Base-by-base conservation (phyloP, 345 rosid genomes). In the Eucalyptus camaldulensis region DNA sequence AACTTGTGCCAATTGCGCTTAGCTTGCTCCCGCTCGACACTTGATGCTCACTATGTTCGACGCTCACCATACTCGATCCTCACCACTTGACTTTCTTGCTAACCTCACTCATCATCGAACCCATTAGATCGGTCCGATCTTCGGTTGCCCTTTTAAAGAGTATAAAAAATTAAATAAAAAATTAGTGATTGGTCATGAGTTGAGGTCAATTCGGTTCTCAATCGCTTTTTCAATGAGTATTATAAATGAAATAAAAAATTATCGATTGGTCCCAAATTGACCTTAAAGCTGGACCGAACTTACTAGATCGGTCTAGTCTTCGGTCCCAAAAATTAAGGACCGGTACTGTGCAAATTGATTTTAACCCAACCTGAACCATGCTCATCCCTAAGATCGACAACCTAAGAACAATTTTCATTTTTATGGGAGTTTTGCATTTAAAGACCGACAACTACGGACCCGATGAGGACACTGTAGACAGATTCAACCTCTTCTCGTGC, bases 121-220 rank as follows among this genome's bases (percentile, higher is more conserved):
- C 0, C 54, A 6, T 50, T 50, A 15, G 3, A 1, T 15, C 0
- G 0, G 6, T 50, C 8, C 8, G 0, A 0, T 50, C 0, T 7
- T 50, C 0, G 0, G 16, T 50, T 15, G 8, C 4, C 4, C 0
- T 50, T 15, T 50, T 3, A 50, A 50, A 16, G 0, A 15, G 8
- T 16, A 51, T 1, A 16, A 51, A 50, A 16, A 51, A 51, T 51
- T 7, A 50, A 51, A 50, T 50, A 50, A 50, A 50, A 50, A 50
- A 16, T 16, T 50, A 50, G 6, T 15, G 0, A 0, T 50, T 15
- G 8, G 8, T 50, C 7, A 0, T 2, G 0, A 0, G 2, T 6
- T 50, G 54, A 50, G 17, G 53, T 14, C 7, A 7, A 17, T 50
- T 17, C 17, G 53, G 53, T 14, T 50, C 7, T 14, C 2, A 49